Percentiles rank a stretch among this genome's conserved stretches.
Evolutionary conservation across 495 filamentous ascomycete species (phyloP).

Genomic region (Neurospora africana): DNA sequence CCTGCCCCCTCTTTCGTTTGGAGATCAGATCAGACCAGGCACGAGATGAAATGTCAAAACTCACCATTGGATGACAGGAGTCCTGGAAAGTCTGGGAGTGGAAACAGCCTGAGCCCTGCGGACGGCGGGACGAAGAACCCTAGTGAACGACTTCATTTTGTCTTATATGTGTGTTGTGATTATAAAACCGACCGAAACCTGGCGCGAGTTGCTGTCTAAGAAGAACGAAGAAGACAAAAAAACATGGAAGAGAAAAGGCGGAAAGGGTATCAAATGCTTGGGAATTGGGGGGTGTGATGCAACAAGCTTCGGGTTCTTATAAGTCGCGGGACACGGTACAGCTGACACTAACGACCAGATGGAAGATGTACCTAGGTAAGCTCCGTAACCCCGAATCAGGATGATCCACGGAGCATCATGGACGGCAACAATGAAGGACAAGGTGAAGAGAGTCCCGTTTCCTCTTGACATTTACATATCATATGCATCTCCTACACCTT

Average conservation of each 20-base stretch:
- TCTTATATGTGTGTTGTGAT: not conserved
- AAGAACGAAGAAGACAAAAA: slow-evolving; percentile 3
- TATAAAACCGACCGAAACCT: not conserved
- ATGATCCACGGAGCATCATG: not conserved
- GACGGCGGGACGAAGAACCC: slow-evolving; percentile 57
- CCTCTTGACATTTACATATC: not conserved
- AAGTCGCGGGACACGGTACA: not conserved
- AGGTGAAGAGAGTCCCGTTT: not conserved
- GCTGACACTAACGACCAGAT: not conserved
- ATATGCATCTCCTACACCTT: not conserved
- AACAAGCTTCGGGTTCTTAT: not conserved
- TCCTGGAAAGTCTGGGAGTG: slow-evolving; percentile 17
- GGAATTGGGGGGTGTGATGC: not conserved
- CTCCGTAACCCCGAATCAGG: not conserved
- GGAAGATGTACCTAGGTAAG: not conserved
- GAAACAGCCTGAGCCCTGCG: slow-evolving; percentile 39
- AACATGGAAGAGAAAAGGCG: not conserved
- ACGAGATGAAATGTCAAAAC: not conserved
- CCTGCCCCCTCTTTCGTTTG: not conserved
- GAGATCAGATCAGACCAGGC: not conserved
- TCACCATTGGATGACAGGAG: slow-evolving; percentile 18
- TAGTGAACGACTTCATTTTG: slow-evolving; percentile 60
- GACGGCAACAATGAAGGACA: not conserved
- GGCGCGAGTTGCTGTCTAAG: not conserved
- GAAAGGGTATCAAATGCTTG: not conserved